Base-by-base conservation (phyloP, 768 basidiomycete genomes). In the Ephemerocybe angulata region DNA sequence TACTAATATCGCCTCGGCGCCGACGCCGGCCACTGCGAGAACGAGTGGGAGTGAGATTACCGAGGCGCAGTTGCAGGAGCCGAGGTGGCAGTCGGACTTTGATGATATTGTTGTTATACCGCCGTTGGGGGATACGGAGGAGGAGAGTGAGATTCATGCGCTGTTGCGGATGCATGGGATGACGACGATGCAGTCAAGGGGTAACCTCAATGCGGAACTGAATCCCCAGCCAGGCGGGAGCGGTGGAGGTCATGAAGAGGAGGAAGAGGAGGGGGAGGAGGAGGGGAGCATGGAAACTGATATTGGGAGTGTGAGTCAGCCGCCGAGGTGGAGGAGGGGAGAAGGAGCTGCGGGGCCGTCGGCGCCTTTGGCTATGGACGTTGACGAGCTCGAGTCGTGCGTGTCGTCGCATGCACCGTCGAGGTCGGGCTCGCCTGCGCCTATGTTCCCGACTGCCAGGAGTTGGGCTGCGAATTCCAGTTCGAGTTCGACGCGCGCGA, bases 91-190 rank as follows among this genome's bases (percentile, higher is more conserved):
- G 48, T 55, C 53, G 47, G 38, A 75, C n/a, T 71, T 72, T n/a
- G 78, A 78, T 8, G 78, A 80, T 44, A 70, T 82, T 55, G 72
- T 83, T n/a, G 72, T 81, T 22, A 78, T 83, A 25, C 81, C 83
- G 1, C 75, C 78, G 1, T 67, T 83, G 19, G 84, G 84, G 19
- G 81, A 85, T 59, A 74, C 67, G 27, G 67, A 71, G 22, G 74
- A 82, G 17, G 85, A 86, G 65, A 74, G 76, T 62, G 80, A 84
- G 56, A 78, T 86, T 33, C 77, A 81, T 59, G 76, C 79, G 38
- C 67, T 84, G 42, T 70, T 86, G 52, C 75, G 76, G 17, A 72
- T 75, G 4, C 81, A 79, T 63, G 79, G 76, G 47, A 64, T 78
- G 12, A 71, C 75, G 29, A 64, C 75, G 40, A 71, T 73, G 41